phyloP scores from a whole-genome alignment of 2,329 filamentous ascomycete species.

The Pestalotiopsis sp. region DNA sequence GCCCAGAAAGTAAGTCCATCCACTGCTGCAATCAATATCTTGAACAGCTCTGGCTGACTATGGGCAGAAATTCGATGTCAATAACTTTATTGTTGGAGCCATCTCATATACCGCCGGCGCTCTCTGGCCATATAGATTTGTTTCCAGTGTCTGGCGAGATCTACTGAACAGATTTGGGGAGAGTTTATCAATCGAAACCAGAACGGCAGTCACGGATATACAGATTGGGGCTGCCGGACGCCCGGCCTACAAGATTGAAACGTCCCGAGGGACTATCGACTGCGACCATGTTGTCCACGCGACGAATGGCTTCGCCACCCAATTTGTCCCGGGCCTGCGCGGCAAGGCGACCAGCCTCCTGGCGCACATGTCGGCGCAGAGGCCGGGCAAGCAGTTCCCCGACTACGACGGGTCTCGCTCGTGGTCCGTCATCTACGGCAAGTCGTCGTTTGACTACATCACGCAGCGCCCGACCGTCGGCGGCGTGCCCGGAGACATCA shows the following conservation, averaged over 20 bases:
- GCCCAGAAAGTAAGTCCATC: conserved; percentile 28
- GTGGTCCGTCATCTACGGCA: conserved; percentile 50
- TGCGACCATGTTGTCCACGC: conserved; percentile 57
- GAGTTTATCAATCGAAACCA: conserved; percentile 38
- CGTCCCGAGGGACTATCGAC: conserved; percentile 43
- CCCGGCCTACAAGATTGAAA: conserved; percentile 44
- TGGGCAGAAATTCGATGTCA: conserved; percentile 35
- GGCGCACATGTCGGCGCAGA: conserved; percentile 53
- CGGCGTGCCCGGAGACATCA: conserved; percentile 42
- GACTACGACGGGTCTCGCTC: conserved; percentile 38
- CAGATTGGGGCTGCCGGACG: background rate
- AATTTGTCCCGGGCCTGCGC: conserved; percentile 51
- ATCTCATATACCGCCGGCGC: conserved; percentile 48
- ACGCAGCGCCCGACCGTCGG: conserved; percentile 42
- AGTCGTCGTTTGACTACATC: conserved; percentile 51
- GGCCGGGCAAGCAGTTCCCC: conserved; percentile 37
- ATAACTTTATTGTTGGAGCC: conserved; percentile 39
- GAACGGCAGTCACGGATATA: conserved; percentile 32
- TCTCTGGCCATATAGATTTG: conserved; percentile 52
- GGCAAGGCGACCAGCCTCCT: conserved; percentile 45
- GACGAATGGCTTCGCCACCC: conserved; percentile 55
- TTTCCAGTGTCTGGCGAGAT: conserved; percentile 45
- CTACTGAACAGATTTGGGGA: conserved; percentile 36
- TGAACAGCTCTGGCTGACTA: background rate
- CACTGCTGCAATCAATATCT: background rate